These are phyloP conservation scores for Protomyces gravidus DNA, from an alignment of 1,139 yeast genomes.

Conservation along the genomic window DNA sequence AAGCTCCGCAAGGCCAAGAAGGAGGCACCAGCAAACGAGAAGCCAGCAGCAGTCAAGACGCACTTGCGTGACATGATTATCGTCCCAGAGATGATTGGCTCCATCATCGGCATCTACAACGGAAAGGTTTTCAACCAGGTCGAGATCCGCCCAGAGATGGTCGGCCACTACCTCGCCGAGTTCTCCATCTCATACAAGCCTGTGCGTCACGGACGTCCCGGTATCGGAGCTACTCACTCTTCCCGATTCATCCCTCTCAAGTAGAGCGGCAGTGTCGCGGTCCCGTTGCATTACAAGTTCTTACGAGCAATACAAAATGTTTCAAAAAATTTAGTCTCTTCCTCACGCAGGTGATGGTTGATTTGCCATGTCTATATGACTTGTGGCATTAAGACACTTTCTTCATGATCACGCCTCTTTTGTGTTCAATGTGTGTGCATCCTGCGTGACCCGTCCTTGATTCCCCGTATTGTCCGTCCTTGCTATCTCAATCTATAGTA, in stretches of 20 bases:
- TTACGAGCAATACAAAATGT: background rate
- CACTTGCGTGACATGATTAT: conserved; percentile 99
- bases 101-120: conserved; percentile 98
- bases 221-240: conserved; percentile 73
- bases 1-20: conserved; percentile 97
- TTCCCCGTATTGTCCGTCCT: background rate
- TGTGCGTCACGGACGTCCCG: conserved; percentile 99
- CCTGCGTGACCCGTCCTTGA: too few relatives aligned
- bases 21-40: conserved; percentile 88
- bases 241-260: conserved; percentile 72
- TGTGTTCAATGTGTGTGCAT: too few relatives aligned
- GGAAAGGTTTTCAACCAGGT: conserved; percentile 99
- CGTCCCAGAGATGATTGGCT: conserved; percentile 99
- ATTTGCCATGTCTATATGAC: background rate
- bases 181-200: conserved; percentile 99
- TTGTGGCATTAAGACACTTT: background rate
- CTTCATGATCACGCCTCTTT: too few relatives aligned
- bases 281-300: background rate
- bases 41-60: conserved; percentile 97
- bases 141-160: conserved; percentile 99
- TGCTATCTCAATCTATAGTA: background rate
- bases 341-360: background rate
- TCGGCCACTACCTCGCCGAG: conserved; percentile 99
- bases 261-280: too few relatives aligned
- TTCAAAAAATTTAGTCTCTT: background rate